Base-by-base conservation (phyloP, 2,329 filamentous ascomycete species). In the Apiospora rasikravindrae region DNA sequence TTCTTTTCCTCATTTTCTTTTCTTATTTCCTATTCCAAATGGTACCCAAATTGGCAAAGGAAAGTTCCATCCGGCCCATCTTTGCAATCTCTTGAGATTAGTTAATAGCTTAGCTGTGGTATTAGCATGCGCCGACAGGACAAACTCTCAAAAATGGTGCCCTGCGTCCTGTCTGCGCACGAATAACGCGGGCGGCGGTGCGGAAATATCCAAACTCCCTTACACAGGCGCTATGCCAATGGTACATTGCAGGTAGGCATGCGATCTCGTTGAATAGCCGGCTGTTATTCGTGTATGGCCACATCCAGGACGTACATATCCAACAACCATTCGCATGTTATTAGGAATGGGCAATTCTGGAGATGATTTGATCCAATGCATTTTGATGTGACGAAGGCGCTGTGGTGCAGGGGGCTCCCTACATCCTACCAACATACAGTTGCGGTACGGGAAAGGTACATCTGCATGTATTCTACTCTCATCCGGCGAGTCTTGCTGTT, bases 61-160 rank as follows among this genome's bases (percentile, higher is more conserved):
- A 61, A 53, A n/a, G 22, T 37, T 37, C 19, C 19, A 26, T 37
- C 7, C 8, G 53, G 29, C 53, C 53, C 53, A 61, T 37, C 29
- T 61, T 37, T 37, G 53, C 53, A 61, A 61, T 61, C 33, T 61
- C 53, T 61, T 33, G 19, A 64, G 33, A 64, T 64, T 64, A 40
- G 19, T 64, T 40, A 40, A n/a, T 64, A 64, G 57, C 57, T 64
- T 40, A 64, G 57, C 57, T 64, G 57, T 37, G 53, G 29, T 33
- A 61, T 61, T 61, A 61, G 53, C 29, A 33, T 61, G 16, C 57
- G 19, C 57, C 57, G 57, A 40, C 57, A 64, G 13, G 57, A 40
- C 57, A 64, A 14, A 64, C 33, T 64, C 19, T 14, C 33, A 37
- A 37, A 37, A 37, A 64, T 37, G 29, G 29, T 19, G 53, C 53